Base-by-base conservation (phyloP, 805 yeast genomes). In the Saturnispora saitoi region DNA sequence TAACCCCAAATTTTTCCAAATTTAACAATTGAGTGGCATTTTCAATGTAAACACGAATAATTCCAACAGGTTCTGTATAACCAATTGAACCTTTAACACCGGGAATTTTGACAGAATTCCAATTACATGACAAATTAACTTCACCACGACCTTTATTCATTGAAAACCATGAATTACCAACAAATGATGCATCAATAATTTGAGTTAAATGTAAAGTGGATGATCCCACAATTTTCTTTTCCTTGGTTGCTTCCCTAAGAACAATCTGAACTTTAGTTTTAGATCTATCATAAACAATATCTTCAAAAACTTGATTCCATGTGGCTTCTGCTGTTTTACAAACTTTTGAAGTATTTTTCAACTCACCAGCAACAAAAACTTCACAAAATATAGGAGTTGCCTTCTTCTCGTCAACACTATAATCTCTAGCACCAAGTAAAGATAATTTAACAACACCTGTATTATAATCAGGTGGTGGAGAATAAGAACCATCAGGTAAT, bases 61-160 rank as follows among this genome's bases (percentile, higher is more conserved):
- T 91, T 62, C 99, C 99, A 62, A 91, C 83, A 44, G 99, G 99
- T 50, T 88, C 88, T n/a, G 88, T 79, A 68, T 89, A 91, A 45
- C 91, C 93, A 56, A 82, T 79, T 20, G 86, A 68, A 52, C 88
- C 86, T 36, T 80, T 66, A 15, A 83, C 84, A 46, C 81, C 78
- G 20, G 72, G 65, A 59, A 91, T 67, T 28, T 75, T 79, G 45
- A 90, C 95, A 8, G 98, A 91, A 65, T 83, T 88, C 96, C 96
- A 93, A 47, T 70, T 67, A 28, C 93, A 78, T 4, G 76, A 66
- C 49, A 93, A 62, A 55, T 80, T 77, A 37, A 86, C 72, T 56
- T 84, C 87, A 49, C 96, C 97, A 42, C 70, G 66, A 45, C 88
- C 85, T 48, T 73, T 73, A 14, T 78, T 66, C 58, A 91, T 70